A percentile compares a stretch with the other conserved stretches of the same genome.
Evolutionary conservation across 106 monocot genomes (phyloP).

Genomic region (Ottelia alismoides): DNA sequence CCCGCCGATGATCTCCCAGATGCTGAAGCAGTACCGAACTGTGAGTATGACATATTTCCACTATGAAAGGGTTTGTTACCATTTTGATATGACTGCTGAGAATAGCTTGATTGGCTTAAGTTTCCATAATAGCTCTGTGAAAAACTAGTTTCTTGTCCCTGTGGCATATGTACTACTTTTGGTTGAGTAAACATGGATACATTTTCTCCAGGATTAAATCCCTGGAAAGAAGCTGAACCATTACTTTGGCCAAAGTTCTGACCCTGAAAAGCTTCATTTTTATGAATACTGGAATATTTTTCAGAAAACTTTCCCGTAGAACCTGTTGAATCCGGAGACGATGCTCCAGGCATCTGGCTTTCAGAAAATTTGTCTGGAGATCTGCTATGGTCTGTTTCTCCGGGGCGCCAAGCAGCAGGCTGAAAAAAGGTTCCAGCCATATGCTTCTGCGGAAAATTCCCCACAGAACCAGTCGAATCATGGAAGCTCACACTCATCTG

Average conservation of each 20-base stretch:
- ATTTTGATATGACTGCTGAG: constrained; percentile 32
- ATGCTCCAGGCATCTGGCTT: neutral
- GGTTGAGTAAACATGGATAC: constrained; percentile 28
- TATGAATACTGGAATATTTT: no score
- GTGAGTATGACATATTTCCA: constrained; percentile 23
- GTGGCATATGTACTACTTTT: constrained; percentile 14
- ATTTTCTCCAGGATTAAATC: constrained; percentile 30
- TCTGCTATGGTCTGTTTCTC: neutral
- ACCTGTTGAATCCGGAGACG: no score
- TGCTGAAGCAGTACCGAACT: constrained; percentile 6
- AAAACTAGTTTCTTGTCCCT: constrained; percentile 19
- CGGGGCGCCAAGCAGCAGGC: no score
- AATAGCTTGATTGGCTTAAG: constrained; percentile 23
- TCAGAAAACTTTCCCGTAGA: no score
- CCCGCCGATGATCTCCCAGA: constrained; percentile 73
- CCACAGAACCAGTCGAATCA: no score
- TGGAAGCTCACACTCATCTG: no score
- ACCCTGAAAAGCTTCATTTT: no score
- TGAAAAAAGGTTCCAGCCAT: no score
- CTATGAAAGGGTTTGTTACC: constrained; percentile 16
- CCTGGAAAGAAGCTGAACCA: constrained; percentile 12
- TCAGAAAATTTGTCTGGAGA: neutral
- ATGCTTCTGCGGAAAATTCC: no score
- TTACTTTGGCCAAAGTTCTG: constrained; percentile 1
- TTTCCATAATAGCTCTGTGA: constrained; percentile 25